Base-by-base conservation (phyloP, 164 flowering plant genomes). In the Saururus chinensis region DNA sequence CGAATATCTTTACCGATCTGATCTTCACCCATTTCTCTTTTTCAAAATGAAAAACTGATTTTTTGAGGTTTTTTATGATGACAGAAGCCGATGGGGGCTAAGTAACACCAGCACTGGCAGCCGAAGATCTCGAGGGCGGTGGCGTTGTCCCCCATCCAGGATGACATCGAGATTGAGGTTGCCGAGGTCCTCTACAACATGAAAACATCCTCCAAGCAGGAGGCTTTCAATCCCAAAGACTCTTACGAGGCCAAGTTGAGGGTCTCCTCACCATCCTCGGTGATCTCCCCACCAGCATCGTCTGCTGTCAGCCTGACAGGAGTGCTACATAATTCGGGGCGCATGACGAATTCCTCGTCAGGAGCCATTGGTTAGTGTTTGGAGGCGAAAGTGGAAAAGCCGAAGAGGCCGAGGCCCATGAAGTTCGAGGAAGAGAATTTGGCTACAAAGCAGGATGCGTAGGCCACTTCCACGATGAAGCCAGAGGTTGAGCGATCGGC, bases 391-490 rank as follows among this genome's bases (percentile, higher is more conserved):
- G n/a, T 41, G 45, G 45, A 41, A 4, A 91, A 87, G 85, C 83
- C 96, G 75, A 95, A 89, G 62, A 80, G 74, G 65, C 96, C 98
- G 10, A 72, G 97, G 19, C 88, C 82, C 0, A 81, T 77, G 52
- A 77, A 75, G 70, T 68, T 67, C 40, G 86, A 80, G 5, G 92
- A 84, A 7, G 97, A 85, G 53, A 81, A 52, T 60, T 62, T 41
- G 45, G 8, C 45, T 9, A 9, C 45, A 13, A 0, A 9, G 45
- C 55, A 55, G 25, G 67, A 41, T 37, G 48, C 19, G 19, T 37
- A 71, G 19, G 20, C 25, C 23, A 24, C 68, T 4, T 53, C 64
- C 51, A 53, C 70, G 17, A 22, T 71, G 0, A 85, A 80, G 63
- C 60, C 58, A 3, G 91, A 84, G 66, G 62, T 17, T 10, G 92